Percentiles rank a stretch among this genome's conserved stretches.
phyloP scores from a whole-genome alignment of 2,329 filamentous ascomycete genomes.

The Neophaeococcomyces mojaviensis region DNA sequence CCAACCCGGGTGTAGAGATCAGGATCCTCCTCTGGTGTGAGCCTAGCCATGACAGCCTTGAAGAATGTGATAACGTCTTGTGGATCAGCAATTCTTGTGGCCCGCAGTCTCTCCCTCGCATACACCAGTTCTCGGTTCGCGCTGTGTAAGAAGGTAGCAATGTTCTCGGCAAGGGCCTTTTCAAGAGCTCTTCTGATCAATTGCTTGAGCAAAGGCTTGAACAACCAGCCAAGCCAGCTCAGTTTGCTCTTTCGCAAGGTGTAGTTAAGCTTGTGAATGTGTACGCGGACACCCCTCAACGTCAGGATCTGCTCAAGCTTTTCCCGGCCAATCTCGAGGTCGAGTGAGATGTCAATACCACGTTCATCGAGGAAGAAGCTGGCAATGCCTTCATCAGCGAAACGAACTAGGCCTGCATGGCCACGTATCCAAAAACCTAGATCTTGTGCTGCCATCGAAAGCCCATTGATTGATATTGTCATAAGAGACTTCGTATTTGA shows the following conservation, averaged over 20 bases:
- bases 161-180: slow-evolving; percentile 63
- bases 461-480: slow-evolving; percentile 70
- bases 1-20: slow-evolving; percentile 70
- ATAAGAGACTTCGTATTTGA: slow-evolving; percentile 63
- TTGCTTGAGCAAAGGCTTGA: slow-evolving; percentile 76
- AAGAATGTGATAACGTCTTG: slow-evolving; percentile 74
- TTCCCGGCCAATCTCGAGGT: slow-evolving; percentile 74
- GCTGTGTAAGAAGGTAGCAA: slow-evolving; percentile 61
- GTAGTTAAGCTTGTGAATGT: slow-evolving; percentile 82
- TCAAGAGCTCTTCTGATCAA: slow-evolving; percentile 74
- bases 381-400: slow-evolving; percentile 76
- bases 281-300: slow-evolving; percentile 66
- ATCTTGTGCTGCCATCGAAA: slow-evolving; percentile 78
- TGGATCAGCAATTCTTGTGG: slow-evolving; percentile 74
- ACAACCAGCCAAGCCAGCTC: slow-evolving; percentile 68
- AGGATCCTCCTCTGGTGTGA: slow-evolving; percentile 65
- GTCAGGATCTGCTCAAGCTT: slow-evolving; percentile 73
- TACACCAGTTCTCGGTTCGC: slow-evolving; percentile 81
- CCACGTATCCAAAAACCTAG: slow-evolving; percentile 83
- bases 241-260: slow-evolving; percentile 67
- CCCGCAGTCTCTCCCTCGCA: slow-evolving; percentile 76
- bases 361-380: slow-evolving; percentile 79
- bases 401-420: slow-evolving; percentile 65
- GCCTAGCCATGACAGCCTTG: slow-evolving; percentile 68
- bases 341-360: slow-evolving; percentile 77